A percentile compares a stretch with the other conserved stretches of the same genome.
Evolutionary conservation across 176 grass and related monocot species (phyloP).

Genomic region (Miscanthus lutarioriparius): DNA sequence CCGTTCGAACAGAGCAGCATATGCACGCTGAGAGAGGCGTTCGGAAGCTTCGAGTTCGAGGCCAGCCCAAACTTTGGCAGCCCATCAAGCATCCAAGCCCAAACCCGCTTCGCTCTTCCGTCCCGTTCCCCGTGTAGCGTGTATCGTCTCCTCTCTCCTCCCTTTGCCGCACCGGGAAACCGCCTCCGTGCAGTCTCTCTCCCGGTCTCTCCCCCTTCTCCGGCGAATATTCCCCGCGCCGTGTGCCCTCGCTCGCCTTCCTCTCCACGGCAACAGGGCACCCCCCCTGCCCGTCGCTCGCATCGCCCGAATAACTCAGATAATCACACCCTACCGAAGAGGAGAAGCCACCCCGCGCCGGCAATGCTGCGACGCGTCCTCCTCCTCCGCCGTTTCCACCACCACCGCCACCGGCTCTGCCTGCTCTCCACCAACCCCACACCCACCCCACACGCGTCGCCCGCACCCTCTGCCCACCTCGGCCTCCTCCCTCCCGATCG

Average conservation of each 20-base stretch:
- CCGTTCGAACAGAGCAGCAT: too few relatives aligned
- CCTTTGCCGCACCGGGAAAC: constrained; percentile 1
- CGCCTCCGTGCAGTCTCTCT: not conserved
- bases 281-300: not conserved
- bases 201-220: not conserved
- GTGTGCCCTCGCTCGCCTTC: constrained; percentile 30
- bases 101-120: not conserved
- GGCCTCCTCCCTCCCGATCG: constrained; percentile 23
- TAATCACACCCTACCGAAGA: not conserved
- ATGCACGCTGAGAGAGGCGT: not conserved
- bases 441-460: not conserved
- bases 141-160: not conserved
- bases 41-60: not conserved
- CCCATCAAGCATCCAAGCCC: constrained; percentile 26
- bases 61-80: constrained; percentile 12
- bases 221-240: constrained; percentile 45
- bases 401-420: constrained; percentile 25
- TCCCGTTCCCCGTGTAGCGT: not conserved
- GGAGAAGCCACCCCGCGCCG: not conserved
- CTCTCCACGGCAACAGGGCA: constrained; percentile 32
- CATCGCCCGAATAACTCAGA: not conserved
- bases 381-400: constrained; percentile 36
- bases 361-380: constrained; percentile 51
- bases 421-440: constrained; percentile 21
- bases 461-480: constrained; percentile 20